Percentiles rank a stretch among this genome's conserved stretches.
Evolutionary conservation across 768 basidiomycete species (phyloP).

Genomic region (Trichaptum fuscoviolaceum): DNA sequence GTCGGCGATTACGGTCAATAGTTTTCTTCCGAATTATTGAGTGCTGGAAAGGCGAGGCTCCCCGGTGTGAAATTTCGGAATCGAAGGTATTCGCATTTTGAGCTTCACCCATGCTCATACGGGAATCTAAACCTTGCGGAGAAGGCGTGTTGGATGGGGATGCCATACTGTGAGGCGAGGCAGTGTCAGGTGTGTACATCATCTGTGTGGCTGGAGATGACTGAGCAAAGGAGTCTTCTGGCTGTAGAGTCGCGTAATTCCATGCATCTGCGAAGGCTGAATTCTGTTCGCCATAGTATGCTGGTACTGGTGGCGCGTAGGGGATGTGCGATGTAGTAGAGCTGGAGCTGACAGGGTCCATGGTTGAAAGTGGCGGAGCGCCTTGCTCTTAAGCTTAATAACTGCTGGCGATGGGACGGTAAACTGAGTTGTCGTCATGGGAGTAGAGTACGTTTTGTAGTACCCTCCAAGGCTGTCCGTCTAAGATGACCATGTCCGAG

Average conservation of each 20-base stretch:
- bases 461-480: neutral
- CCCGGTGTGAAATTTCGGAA: neutral
- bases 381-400: neutral
- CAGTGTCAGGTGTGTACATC: neutral
- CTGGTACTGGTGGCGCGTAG: neutral
- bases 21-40: neutral
- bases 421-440: neutral
- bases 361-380: neutral
- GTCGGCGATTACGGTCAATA: conserved; percentile 1
- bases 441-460: neutral
- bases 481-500: neutral
- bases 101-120: neutral
- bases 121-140: neutral
- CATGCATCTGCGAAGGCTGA: neutral
- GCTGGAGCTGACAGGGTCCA: neutral
- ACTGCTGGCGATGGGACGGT: neutral
- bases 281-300: neutral
- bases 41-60: neutral
- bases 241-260: neutral
- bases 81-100: neutral
- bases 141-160: neutral
- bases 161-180: neutral
- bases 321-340: neutral
- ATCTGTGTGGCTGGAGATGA: neutral
- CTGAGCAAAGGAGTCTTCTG: neutral